These are phyloP conservation scores for Mortierella sp. DNA, from an alignment of 371 early-diverging fungal genomes.

Conservation along the genomic window DNA sequence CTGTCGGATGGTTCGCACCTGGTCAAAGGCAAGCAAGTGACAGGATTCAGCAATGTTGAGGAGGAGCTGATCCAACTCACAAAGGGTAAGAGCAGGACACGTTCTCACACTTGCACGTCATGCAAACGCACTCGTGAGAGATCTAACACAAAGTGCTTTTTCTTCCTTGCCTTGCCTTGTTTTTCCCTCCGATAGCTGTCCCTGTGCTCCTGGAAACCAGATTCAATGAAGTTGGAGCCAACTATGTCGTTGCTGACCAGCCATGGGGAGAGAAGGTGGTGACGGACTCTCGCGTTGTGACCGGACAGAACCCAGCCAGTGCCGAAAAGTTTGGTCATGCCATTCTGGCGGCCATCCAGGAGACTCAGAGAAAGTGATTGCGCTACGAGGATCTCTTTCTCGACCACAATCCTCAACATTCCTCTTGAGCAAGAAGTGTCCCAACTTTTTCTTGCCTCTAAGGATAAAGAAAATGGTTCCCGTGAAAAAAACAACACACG, in stretches of 20 bases:
- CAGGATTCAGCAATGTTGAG: constrained; percentile 59
- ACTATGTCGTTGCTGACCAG: constrained; percentile 53
- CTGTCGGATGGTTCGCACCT: constrained; percentile 52
- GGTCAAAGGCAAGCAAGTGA: constrained; percentile 57
- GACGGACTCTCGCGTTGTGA: constrained; percentile 56
- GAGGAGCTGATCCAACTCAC: constrained; percentile 49
- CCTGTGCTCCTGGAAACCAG: constrained; percentile 53
- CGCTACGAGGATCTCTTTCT: no score
- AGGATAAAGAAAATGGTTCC: no score
- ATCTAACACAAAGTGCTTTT: no score
- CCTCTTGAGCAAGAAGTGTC: no score
- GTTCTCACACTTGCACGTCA: no score
- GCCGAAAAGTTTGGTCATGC: constrained; percentile 49
- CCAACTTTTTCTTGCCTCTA: no score
- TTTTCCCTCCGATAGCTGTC: constrained; percentile 5
- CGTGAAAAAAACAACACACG: no score
- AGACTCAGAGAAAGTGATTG: constrained; percentile 7
- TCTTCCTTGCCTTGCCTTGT: background rate
- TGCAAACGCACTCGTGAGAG: no score
- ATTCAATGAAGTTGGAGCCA: constrained; percentile 52
- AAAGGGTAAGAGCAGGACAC: constrained; percentile 23
- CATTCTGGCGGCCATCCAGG: constrained; percentile 39
- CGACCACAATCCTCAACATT: no score
- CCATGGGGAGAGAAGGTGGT: constrained; percentile 56
- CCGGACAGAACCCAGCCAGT: constrained; percentile 58